Percentiles rank a stretch among this genome's conserved stretches.
phyloP scores from a whole-genome alignment of 1,284 basidiomycete genomes.

The Apiotrichum gamsii region DNA sequence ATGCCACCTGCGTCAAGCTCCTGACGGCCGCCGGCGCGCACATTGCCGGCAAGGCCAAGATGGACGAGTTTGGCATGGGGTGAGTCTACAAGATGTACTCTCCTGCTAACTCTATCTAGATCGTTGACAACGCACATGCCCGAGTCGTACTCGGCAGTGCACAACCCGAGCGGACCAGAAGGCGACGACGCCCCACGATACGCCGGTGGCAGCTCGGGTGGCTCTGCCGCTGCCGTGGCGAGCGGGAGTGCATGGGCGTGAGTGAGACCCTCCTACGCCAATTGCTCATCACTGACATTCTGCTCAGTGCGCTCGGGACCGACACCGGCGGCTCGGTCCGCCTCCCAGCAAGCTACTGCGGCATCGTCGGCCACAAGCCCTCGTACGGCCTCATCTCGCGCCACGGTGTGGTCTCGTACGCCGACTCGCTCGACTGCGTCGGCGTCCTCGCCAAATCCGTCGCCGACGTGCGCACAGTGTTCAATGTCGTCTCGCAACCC shows the following conservation, averaged over 20 bases:
- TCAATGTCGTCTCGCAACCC: conserved; percentile 58
- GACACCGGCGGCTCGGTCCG: conserved; percentile 95
- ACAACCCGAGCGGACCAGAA: conserved; percentile 58
- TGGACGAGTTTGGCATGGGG: conserved; percentile 99
- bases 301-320: conserved; percentile 75
- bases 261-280: conserved; percentile 35
- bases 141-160: conserved; percentile 51
- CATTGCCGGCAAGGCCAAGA: conserved; percentile 84
- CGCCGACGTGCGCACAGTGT: conserved; percentile 54
- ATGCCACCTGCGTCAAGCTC: conserved; percentile 73
- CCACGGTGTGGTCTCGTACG: conserved; percentile 89
- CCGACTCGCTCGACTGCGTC: conserved; percentile 90
- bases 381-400: conserved; percentile 88
- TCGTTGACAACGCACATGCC: conserved; percentile 32
- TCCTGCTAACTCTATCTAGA: conserved; percentile 13
- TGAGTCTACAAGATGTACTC: too few relatives aligned
- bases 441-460: conserved; percentile 67
- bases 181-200: conserved; percentile 53
- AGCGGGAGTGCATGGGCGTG: conserved; percentile 70
- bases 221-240: conserved; percentile 50
- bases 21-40: conserved; percentile 62
- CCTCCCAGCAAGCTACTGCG: conserved; percentile 89
- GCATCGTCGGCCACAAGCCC: conserved; percentile 85
- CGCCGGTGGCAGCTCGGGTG: conserved; percentile 56
- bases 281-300: too few relatives aligned